Evolutionary conservation across 345 rosid genomes (phyloP), one percentile per base, ranked within the genome.

Genomic region (Theobroma cacao): DNA sequence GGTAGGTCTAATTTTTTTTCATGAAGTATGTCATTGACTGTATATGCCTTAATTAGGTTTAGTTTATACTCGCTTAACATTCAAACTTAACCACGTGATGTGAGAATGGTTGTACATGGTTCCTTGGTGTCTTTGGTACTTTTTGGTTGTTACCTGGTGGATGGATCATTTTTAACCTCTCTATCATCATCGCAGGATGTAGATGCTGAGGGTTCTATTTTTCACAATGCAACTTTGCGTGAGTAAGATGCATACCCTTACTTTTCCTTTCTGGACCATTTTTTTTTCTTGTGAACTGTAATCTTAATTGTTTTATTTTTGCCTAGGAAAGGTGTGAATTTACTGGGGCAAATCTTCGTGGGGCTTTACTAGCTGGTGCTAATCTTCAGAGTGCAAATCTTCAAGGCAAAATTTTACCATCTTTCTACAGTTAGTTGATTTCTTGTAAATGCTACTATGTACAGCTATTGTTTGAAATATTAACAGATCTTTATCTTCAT

Each of bases 321-420:
- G 85, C 88, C 86, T 86, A 84, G 91, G 82, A 85, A 92, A 95
- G 99, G 88, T 95, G 99, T 86, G 97, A 93, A 84, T 95, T 93
- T 84, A 91, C 95, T 20, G 82, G 91, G 18, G 97, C 98, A 68
- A 92, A 93, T 81, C 97, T 95, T 81, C 90, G 91, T 67, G 96
- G 97, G 74, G 95, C 98, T 71, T 74, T 92, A 74, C 81, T 95
- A 86, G 91, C 97, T 80, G 99, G 95, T 80, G 85, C 96, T 63
- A 90, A 76, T 90, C 98, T 95, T 87, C 94, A 93, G 85, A 93
- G 98, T 90, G 98, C 98, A 78, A 95, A 92, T 84, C 82, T 95
- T 36, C 97, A 93, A 90, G 98, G 98, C 83, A 84, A 83, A 24
- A 61, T 47, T 79, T 70, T 12, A 53, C 28, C 4, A 20, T 55